Evolutionary conservation across 176 grass and related monocot genomes (phyloP).

Genomic region (Triticum urartu): DNA sequence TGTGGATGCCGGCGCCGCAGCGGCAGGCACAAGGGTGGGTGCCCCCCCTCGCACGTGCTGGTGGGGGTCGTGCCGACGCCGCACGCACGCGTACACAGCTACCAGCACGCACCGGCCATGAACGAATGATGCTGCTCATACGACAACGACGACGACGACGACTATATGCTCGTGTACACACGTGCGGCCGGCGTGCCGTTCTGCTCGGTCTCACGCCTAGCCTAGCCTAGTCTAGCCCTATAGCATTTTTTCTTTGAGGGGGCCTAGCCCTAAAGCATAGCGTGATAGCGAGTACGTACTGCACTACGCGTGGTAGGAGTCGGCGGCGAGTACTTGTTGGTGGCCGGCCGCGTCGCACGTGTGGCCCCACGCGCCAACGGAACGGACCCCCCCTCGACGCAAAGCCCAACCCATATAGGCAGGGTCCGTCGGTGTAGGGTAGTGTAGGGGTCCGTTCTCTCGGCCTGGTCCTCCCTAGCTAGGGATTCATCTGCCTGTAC

Average conservation of each 20-base stretch:
- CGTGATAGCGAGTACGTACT: too few relatives aligned
- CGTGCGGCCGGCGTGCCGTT: too few relatives aligned
- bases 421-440: background rate
- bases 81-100: background rate
- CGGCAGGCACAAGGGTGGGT: background rate
- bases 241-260: too few relatives aligned
- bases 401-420: background rate
- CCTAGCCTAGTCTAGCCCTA: too few relatives aligned
- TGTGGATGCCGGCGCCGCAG: background rate
- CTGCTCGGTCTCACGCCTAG: too few relatives aligned
- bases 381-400: background rate
- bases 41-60: slow-evolving; percentile 1
- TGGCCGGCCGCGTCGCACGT: slow-evolving; percentile 4
- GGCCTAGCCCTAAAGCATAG: too few relatives aligned
- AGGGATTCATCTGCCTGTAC: background rate
- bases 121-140: background rate
- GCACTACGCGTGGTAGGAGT: too few relatives aligned
- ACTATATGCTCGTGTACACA: too few relatives aligned
- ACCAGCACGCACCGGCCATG: background rate
- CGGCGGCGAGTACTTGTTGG: too few relatives aligned
- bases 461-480: background rate
- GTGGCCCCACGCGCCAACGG: slow-evolving; percentile 14
- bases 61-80: background rate
- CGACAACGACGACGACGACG: background rate
- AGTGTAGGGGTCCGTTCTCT: slow-evolving; percentile 10